A percentile compares a stretch with the other conserved stretches of the same genome.
phyloP scores from a whole-genome alignment of 768 basidiomycete genomes.

The Russula dissimulans region DNA sequence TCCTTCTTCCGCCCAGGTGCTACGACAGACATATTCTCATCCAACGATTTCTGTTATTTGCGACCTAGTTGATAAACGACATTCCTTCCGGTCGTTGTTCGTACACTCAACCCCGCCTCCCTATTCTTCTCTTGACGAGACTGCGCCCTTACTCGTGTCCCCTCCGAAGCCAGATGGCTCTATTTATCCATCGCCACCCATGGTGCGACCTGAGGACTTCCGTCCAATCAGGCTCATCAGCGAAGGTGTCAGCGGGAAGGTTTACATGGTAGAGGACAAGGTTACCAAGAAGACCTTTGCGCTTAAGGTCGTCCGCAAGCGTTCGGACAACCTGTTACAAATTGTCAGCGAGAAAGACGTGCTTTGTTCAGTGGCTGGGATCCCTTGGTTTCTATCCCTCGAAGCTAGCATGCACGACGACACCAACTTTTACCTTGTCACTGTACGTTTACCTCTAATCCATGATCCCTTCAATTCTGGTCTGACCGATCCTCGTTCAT shows the following conservation, averaged over 20 bases:
- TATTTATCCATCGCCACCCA: neutral
- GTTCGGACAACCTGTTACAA: neutral
- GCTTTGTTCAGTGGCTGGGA: conserved; percentile 4
- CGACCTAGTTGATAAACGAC: neutral
- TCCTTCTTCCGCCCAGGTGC: conserved; percentile 1
- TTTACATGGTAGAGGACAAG: conserved; percentile 14
- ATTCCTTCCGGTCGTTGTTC: neutral
- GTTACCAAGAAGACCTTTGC: conserved; percentile 7
- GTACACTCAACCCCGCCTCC: neutral
- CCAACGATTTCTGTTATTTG: neutral
- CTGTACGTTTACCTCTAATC: neutral
- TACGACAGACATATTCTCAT: neutral
- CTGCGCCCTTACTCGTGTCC: neutral
- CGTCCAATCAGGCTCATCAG: conserved; percentile 10
- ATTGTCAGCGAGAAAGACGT: conserved; percentile 14
- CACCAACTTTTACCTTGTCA: conserved; percentile 19
- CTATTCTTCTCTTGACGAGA: conserved; percentile 7
- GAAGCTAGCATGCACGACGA: conserved; percentile 19
- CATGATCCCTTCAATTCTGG: neutral
- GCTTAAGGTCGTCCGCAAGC: conserved; percentile 17
- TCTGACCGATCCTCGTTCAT: neutral
- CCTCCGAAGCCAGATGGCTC: neutral
- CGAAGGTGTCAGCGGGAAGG: conserved; percentile 17
- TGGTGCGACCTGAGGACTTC: conserved; percentile 8
- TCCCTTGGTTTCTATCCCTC: conserved; percentile 13